Evolutionary conservation across 306 rosid species (phyloP).

Genomic region (Casuarina glauca): DNA sequence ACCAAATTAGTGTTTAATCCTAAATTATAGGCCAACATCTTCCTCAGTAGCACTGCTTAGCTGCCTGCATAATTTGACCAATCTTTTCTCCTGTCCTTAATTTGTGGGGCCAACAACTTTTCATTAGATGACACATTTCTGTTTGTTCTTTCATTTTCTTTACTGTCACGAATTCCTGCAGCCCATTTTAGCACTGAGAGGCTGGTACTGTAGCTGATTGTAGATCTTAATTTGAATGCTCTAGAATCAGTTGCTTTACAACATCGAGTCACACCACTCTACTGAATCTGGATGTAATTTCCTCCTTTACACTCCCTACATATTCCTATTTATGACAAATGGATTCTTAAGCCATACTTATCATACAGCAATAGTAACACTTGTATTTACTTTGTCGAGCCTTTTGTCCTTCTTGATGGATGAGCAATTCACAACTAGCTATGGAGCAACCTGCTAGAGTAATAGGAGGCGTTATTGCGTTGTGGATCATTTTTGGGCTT

Average conservation of each 20-base stretch:
- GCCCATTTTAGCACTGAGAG: not conserved
- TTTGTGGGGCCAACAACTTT: not conserved
- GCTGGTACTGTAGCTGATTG: not conserved
- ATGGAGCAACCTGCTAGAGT: not conserved
- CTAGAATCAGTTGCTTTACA: too few species aligned
- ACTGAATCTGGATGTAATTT: not conserved
- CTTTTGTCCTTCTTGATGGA: not conserved
- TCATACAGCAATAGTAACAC: not conserved
- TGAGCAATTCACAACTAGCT: not conserved
- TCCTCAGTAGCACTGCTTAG: not conserved
- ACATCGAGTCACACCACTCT: too few species aligned
- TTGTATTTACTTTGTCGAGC: not conserved
- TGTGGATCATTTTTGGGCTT: not conserved
- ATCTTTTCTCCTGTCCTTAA: not conserved
- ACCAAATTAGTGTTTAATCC: too few species aligned
- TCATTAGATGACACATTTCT: not conserved
- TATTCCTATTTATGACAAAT: not conserved
- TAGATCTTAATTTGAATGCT: too few species aligned
- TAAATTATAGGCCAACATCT: not conserved
- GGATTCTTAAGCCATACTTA: not conserved
- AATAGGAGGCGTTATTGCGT: not conserved
- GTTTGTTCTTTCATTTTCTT: not conserved
- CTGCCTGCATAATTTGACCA: not conserved
- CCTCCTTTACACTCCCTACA: not conserved
- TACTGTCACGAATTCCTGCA: not conserved